phyloP scores from a whole-genome alignment of 176 grass and related monocot genomes.

The Puya raimondii region DNA sequence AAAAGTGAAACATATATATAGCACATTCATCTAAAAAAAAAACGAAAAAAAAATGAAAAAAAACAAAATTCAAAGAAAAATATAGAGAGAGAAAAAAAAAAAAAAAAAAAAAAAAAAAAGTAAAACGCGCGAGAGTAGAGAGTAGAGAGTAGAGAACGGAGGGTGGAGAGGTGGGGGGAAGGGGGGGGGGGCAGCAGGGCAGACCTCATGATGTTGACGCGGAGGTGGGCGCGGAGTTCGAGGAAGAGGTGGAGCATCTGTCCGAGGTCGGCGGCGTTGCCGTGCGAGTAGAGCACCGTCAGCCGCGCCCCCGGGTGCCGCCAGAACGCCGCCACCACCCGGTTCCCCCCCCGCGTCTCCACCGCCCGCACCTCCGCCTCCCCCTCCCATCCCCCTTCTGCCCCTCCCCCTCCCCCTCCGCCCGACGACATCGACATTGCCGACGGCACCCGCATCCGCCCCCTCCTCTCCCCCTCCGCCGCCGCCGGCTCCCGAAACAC shows the following conservation, averaged over 20 bases:
- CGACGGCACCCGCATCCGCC: background rate
- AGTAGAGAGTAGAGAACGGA: no score
- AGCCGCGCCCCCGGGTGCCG: slow-evolving; percentile 62
- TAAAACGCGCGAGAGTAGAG: no score
- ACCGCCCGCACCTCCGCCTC: slow-evolving; percentile 52
- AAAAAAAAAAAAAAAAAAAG: no score
- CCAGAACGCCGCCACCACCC: slow-evolving; percentile 80
- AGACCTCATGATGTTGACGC: slow-evolving; percentile 99
- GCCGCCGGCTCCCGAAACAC: slow-evolving; percentile 18
- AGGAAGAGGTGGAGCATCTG: slow-evolving; percentile 96
- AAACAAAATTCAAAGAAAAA: no score
- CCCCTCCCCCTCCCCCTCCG: background rate
- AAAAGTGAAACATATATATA: no score
- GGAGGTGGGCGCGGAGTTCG: slow-evolving; percentile 91
- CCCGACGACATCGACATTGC: no score
- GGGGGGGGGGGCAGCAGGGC: background rate
- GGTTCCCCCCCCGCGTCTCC: slow-evolving; percentile 51
- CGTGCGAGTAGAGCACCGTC: slow-evolving; percentile 91
- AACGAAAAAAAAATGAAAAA: no score
- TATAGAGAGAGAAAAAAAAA: background rate
- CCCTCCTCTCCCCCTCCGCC: no score
- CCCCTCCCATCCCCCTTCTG: slow-evolving; percentile 29
- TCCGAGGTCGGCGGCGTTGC: slow-evolving; percentile 92
- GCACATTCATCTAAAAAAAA: no score
- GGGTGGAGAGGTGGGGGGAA: no score